These are phyloP conservation scores for Ogataea kodamae DNA, from an alignment of 805 yeast genomes.

Conservation along the genomic window DNA sequence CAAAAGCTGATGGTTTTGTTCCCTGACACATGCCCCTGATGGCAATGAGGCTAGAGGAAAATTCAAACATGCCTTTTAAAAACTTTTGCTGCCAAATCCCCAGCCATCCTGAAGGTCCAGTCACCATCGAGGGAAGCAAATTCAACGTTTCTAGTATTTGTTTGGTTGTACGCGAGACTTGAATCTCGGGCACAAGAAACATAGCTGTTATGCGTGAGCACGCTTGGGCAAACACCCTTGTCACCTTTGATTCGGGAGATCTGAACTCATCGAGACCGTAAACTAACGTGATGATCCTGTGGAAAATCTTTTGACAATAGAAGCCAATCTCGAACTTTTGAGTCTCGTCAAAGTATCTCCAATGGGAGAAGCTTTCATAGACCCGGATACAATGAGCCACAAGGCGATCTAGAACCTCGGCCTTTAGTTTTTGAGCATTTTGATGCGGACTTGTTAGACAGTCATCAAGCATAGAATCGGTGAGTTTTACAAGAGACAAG, in stretches of 20 bases:
- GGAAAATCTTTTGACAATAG: slow-evolving; percentile 50
- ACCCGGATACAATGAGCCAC: slow-evolving; percentile 57
- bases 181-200: slow-evolving; percentile 51
- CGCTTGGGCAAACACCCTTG: slow-evolving; percentile 48
- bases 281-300: slow-evolving; percentile 48
- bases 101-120: slow-evolving; percentile 33
- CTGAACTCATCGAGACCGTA: slow-evolving; percentile 49
- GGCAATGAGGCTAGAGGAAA: slow-evolving; percentile 53
- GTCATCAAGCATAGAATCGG: slow-evolving; percentile 49
- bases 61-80: slow-evolving; percentile 48
- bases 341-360: slow-evolving; percentile 56
- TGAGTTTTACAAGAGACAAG: slow-evolving; percentile 52
- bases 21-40: slow-evolving; percentile 48
- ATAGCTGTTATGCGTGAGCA: slow-evolving; percentile 49
- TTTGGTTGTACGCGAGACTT: slow-evolving; percentile 49
- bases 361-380: slow-evolving; percentile 69
- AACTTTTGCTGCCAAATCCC: slow-evolving; percentile 50
- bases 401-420: slow-evolving; percentile 53
- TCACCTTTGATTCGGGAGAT: slow-evolving; percentile 38
- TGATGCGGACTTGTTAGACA: slow-evolving; percentile 40
- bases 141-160: slow-evolving; percentile 54
- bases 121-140: slow-evolving; percentile 33
- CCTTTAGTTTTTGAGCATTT: slow-evolving; percentile 41
- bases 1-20: slow-evolving; percentile 60
- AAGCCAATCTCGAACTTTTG: slow-evolving; percentile 64